These are phyloP conservation scores for Alternaria panax DNA, from an alignment of 2,329 filamentous ascomycete genomes.

Conservation along the genomic window DNA sequence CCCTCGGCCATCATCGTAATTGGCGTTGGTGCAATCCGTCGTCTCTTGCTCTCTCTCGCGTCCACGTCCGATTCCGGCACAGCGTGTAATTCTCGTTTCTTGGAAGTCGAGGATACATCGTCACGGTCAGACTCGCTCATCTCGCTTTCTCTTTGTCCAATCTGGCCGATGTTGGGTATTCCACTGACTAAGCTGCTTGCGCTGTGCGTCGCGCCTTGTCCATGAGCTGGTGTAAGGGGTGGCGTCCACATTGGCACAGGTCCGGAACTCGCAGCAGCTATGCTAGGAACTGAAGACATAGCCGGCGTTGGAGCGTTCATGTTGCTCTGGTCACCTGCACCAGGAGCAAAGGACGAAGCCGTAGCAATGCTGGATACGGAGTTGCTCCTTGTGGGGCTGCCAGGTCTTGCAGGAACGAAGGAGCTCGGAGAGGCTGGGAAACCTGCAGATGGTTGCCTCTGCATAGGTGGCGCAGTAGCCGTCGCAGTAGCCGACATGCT, in stretches of 20 bases:
- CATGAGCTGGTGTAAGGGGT: slow-evolving; percentile 77
- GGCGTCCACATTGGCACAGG: slow-evolving; percentile 81
- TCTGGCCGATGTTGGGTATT: slow-evolving; percentile 52
- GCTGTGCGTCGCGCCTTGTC: slow-evolving; percentile 56
- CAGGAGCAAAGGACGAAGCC: slow-evolving; percentile 59
- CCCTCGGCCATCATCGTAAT: slow-evolving; percentile 41
- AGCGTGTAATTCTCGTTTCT: slow-evolving; percentile 50
- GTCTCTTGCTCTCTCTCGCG: slow-evolving; percentile 51
- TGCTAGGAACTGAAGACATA: slow-evolving; percentile 76
- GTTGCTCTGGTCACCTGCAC: slow-evolving; percentile 41
- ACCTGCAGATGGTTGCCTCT: slow-evolving; percentile 60
- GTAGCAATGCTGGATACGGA: slow-evolving; percentile 82
- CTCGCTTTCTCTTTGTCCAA: slow-evolving; percentile 42
- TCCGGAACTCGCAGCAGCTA: slow-evolving; percentile 75
- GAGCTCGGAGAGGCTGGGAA: slow-evolving; percentile 64
- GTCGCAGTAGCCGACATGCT: slow-evolving; percentile 64
- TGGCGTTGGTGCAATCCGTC: slow-evolving; percentile 56
- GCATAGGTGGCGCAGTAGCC: slow-evolving; percentile 62
- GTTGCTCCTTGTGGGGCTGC: slow-evolving; percentile 84
- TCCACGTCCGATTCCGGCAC: slow-evolving; percentile 47
- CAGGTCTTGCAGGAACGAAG: slow-evolving; percentile 65
- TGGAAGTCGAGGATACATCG: slow-evolving; percentile 34
- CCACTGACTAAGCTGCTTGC: slow-evolving; percentile 62
- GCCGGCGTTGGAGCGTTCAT: slow-evolving; percentile 82
- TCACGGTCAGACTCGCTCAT: slow-evolving; percentile 48